Evolutionary conservation across 768 basidiomycete genomes (phyloP), one percentile per base, ranked within the genome.

Genomic region (Sistotremastrum niveocremeum): DNA sequence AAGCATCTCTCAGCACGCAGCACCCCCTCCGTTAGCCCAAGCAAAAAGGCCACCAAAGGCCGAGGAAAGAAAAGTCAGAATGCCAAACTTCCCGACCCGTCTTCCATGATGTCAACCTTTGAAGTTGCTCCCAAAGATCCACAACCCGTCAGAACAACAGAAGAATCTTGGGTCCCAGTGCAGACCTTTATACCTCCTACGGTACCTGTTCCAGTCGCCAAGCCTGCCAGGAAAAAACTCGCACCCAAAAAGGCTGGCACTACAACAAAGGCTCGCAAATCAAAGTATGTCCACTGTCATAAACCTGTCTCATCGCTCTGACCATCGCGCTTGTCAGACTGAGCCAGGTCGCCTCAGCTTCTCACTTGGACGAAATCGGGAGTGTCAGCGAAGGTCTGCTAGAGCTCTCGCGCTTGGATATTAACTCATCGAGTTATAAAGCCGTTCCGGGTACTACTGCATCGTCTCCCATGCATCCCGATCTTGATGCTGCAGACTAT

Each of bases 381-480:
- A 68, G 65, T 32, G 60, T 74, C 49, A 83, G 80, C 49, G 82
- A 84, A 73, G 72, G 82, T 81, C 51, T 51, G 60, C 12, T 34
- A 58, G 52, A 9, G 4, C 11, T 20, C 20, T 20, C 20, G 20
- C 20, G 20, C 20, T 20, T 20, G 20, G 20, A 20, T 20, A 20
- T 20, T 20, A 20, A 20, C 20, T 20, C 20, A 20, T 20, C 20
- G 20, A 20, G 20, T 41, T 46, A 45, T 35, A 36, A 51, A 75
- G 82, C 72, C 37, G 76, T 76, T 56, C 72, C 78, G 9, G 75
- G 75, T 31, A 84, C 83, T 10, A 81, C 80, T 3, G 77, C 82
- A 2, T 84, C 83, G 3, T 84, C 83, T 1, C 83, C 83, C 7
- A 62, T 73, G 7, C 69, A 69, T n/a, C 63, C 65, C 29, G 68